Evolutionary conservation across 2,329 filamentous ascomycete genomes (phyloP).

Genomic region (Monosporascus sp.): DNA sequence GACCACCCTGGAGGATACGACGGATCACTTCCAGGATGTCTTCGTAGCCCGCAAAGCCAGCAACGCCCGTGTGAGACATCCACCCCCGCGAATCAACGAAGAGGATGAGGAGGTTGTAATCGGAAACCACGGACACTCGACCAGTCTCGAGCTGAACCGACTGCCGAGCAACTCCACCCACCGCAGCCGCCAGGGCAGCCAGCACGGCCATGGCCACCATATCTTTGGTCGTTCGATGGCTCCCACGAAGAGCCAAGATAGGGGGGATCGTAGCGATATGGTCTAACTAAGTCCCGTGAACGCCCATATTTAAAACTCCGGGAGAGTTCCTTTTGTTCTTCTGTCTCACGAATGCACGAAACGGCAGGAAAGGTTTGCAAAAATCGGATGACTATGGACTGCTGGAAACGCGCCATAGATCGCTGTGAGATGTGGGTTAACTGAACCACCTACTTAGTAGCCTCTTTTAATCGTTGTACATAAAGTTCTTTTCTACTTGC

Average conservation of each 20-base stretch:
- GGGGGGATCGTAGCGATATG: not conserved
- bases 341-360: too few species aligned
- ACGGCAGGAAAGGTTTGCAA: too few species aligned
- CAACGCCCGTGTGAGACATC: slow-evolving; percentile 10
- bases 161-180: not conserved
- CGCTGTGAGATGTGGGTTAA: too few species aligned
- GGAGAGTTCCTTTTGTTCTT: too few species aligned
- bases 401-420: too few species aligned
- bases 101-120: slow-evolving; percentile 5
- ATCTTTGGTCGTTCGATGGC: not conserved
- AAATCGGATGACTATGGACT: too few species aligned
- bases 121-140: not conserved
- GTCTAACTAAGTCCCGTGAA: not conserved
- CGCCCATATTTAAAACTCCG: too few species aligned
- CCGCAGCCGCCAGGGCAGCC: not conserved
- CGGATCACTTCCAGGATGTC: slow-evolving; percentile 40
- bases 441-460: too few species aligned
- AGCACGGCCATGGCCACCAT: not conserved
- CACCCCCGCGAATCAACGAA: slow-evolving; percentile 19
- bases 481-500: too few species aligned
- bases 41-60: slow-evolving; percentile 35
- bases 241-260: not conserved
- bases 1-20: slow-evolving; percentile 12
- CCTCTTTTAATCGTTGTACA: too few species aligned
- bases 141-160: not conserved